phyloP scores from a whole-genome alignment of 139 green algal genomes.

The Tetradesmus obliquus region DNA sequence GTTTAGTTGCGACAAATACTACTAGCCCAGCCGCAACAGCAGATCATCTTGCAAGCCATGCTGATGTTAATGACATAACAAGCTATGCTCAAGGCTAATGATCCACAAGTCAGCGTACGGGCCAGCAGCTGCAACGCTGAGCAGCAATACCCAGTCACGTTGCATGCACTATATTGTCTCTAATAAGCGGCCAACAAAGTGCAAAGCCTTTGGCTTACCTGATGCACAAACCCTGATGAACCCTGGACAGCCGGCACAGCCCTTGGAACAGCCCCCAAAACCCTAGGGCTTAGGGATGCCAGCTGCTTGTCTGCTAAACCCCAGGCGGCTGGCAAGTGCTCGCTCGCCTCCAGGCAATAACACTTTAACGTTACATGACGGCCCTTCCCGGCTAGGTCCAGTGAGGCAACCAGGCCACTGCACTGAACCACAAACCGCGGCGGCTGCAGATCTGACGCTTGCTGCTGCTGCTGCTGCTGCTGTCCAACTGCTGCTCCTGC shows the following conservation, averaged over 20 bases:
- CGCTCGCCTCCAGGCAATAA: conserved; percentile 26
- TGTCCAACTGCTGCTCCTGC: background rate
- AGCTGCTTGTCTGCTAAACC: background rate
- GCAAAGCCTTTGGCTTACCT: background rate
- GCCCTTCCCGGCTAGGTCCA: background rate
- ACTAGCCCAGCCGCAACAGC: too few relatives aligned
- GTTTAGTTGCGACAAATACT: too few relatives aligned
- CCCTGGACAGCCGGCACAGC: conserved; percentile 7
- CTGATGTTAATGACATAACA: too few relatives aligned
- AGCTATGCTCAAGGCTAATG: too few relatives aligned
- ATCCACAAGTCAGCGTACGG: background rate
- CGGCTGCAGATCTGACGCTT: background rate
- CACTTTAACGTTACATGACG: conserved; percentile 22
- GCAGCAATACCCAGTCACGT: background rate
- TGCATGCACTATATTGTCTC: too few relatives aligned
- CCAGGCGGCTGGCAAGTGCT: conserved; percentile 21
- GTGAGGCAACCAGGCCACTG: background rate
- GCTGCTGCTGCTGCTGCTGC: conserved; percentile 37
- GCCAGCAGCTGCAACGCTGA: background rate
- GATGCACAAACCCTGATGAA: background rate
- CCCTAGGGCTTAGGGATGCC: background rate
- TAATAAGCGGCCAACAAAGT: background rate
- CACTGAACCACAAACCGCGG: conserved; percentile 17
- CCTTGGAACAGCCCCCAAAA: conserved; percentile 5
- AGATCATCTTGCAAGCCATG: too few relatives aligned